Evolutionary conservation across 176 grass and related monocot species (phyloP), one percentile per base, ranked within the genome.

Genomic region (Musa schizocarpa): DNA sequence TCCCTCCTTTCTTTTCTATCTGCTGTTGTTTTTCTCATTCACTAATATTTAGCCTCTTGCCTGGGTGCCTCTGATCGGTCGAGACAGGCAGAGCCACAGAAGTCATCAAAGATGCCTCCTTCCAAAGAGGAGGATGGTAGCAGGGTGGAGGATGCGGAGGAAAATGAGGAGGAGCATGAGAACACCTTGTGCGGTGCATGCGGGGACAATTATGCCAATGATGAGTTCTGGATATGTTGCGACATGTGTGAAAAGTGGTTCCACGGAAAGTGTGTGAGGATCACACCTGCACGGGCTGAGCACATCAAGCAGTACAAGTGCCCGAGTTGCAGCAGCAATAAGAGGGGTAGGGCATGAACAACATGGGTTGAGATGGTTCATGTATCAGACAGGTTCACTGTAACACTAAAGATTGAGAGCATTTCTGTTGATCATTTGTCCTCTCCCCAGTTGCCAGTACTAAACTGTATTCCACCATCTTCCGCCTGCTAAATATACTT

Each of bases 271-370:
- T 85, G 83, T 63, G 83, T 85, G 14, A 85, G 63, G 73, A 85
- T 85, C 24, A 85, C 83, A 54, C 83, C 83, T 50, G 83, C 83
- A 3, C 53, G 73, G 55, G 83, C 83, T 43, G 83, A 85, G 78
- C 83, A 81, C 68, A 85, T 85, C 77, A 85, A 85, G 73, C 83
- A 85, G 83, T 85, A 85, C 65, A 85, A 85, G 20, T 85, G 83
- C 64, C 83, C 83, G 13, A 78, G 70, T 13, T 85, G 83, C 61
- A 72, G 77, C 78, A 76, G 65, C 54, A 85, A 85, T 56, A 85
- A 79, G 26, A 74, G 73, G 57, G 63, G 73, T 13, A 74, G 72
- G 54, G 83, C 55, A 43, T 85, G 72, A 74, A 71, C 50, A 51
- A 19, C 13, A 11, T 8, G 19, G 23, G 29, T 29, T 4, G 16